phyloP scores from a whole-genome alignment of 2,329 filamentous ascomycete genomes.

The Celoporthe dispersa region DNA sequence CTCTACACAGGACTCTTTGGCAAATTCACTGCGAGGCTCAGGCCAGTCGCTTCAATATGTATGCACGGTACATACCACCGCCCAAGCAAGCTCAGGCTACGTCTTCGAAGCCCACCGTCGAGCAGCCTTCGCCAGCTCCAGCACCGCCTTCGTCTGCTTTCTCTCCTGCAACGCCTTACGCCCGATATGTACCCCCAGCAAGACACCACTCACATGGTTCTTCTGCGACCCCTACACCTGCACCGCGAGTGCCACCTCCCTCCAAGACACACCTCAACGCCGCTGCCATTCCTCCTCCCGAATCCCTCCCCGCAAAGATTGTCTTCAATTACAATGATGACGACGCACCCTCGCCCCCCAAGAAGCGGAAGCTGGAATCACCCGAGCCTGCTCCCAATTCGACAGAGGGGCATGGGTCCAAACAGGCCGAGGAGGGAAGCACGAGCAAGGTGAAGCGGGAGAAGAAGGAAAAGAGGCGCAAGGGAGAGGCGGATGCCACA shows the following conservation, averaged over 20 bases:
- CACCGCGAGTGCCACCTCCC: slow-evolving; percentile 8
- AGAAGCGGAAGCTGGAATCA: slow-evolving; percentile 28
- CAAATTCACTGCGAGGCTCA: not conserved
- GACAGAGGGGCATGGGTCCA: slow-evolving; percentile 17
- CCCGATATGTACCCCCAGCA: slow-evolving; percentile 30
- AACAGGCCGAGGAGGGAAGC: slow-evolving; percentile 15
- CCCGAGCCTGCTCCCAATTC: slow-evolving; percentile 11
- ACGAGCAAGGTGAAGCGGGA: slow-evolving; percentile 34
- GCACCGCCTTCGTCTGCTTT: slow-evolving; percentile 32
- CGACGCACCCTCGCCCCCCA: slow-evolving; percentile 23
- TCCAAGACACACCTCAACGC: slow-evolving; percentile 28
- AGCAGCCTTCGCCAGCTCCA: slow-evolving; percentile 20
- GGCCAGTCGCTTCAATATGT: slow-evolving; percentile 32
- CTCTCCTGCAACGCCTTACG: slow-evolving; percentile 29
- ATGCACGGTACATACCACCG: slow-evolving; percentile 44
- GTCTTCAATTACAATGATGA: slow-evolving; percentile 36
- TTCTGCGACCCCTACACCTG: not conserved
- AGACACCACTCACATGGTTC: slow-evolving; percentile 3
- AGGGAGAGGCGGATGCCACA: slow-evolving; percentile 33
- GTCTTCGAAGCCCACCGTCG: slow-evolving; percentile 23
- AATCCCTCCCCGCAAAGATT: slow-evolving; percentile 28
- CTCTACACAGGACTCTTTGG: not conserved
- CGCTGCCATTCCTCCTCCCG: slow-evolving; percentile 24
- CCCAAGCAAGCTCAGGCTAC: slow-evolving; percentile 40
- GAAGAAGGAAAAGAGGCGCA: slow-evolving; percentile 39